A percentile compares a stretch with the other conserved stretches of the same genome.
Evolutionary conservation across 2,329 filamentous ascomycete species (phyloP).

Genomic region (Grosmannia clavigera): DNA sequence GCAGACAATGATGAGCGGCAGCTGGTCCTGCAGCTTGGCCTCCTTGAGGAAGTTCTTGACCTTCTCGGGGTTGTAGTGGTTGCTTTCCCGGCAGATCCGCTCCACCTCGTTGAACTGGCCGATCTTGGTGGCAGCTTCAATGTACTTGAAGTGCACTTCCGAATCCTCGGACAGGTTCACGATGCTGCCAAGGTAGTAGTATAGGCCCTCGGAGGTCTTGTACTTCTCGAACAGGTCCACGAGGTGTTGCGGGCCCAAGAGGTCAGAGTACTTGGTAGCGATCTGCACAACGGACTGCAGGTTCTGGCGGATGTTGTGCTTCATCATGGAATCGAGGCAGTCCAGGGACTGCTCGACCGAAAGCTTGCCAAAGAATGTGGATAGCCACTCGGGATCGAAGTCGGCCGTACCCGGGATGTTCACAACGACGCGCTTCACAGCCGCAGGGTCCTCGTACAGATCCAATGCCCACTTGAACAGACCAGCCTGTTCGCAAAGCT

Average conservation of each 20-base stretch:
- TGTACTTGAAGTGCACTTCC: constrained; percentile 98
- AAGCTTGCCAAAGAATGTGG: constrained; percentile 84
- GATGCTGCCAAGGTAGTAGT: constrained; percentile 96
- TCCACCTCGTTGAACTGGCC: constrained; percentile 92
- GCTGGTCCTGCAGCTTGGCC: constrained; percentile 78
- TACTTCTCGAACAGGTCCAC: constrained; percentile 97
- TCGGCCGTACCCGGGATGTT: constrained; percentile 74
- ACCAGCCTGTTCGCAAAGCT: constrained; percentile 86
- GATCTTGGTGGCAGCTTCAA: constrained; percentile 91
- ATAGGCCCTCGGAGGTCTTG: constrained; percentile 90
- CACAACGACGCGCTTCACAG: constrained; percentile 80
- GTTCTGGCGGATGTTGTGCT: constrained; percentile 92
- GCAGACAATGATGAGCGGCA: constrained; percentile 95
- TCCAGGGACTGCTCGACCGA: constrained; percentile 93
- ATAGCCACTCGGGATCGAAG: constrained; percentile 82
- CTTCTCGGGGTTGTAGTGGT: constrained; percentile 81
- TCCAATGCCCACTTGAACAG: constrained; percentile 80
- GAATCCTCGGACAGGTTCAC: constrained; percentile 93
- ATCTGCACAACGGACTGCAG: constrained; percentile 89
- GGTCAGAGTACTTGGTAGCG: constrained; percentile 94
- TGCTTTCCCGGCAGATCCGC: constrained; percentile 91
- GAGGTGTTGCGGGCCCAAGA: constrained; percentile 73
- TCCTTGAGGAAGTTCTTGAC: constrained; percentile 99
- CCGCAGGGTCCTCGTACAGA: constrained; percentile 81
- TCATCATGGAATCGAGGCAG: constrained; percentile 92